Evolutionary conservation across 2,329 filamentous ascomycete genomes (phyloP).

Genomic region (Aspergillus flavus): DNA sequence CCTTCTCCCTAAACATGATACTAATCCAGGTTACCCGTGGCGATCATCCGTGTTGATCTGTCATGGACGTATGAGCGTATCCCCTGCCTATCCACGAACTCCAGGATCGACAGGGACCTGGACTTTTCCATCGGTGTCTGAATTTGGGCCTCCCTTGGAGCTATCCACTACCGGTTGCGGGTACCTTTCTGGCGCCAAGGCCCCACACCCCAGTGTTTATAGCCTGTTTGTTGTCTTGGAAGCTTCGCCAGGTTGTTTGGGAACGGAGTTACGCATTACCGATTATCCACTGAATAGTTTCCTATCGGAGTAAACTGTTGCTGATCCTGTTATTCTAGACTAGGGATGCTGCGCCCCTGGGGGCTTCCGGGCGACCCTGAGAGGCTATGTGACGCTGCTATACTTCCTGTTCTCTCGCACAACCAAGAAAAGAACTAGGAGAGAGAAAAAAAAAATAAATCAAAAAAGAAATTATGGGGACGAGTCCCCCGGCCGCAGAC

Average conservation of each 20-base stretch:
- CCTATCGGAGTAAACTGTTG: neutral
- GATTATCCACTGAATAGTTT: neutral
- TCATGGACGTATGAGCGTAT: neutral
- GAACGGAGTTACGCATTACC: neutral
- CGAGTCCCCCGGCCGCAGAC: neutral
- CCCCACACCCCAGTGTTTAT: neutral
- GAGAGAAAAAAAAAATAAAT: neutral
- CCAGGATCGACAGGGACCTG: neutral
- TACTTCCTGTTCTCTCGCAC: neutral
- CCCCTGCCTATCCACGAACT: neutral
- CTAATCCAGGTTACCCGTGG: neutral
- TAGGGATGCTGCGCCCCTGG: neutral
- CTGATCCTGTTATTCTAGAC: neutral
- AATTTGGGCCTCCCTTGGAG: neutral
- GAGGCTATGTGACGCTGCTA: neutral
- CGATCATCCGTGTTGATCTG: neutral
- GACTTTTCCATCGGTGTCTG: neutral
- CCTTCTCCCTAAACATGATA: neutral
- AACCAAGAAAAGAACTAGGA: neutral
- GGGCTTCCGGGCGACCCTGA: neutral
- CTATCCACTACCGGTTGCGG: neutral
- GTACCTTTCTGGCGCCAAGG: neutral
- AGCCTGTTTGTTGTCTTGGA: neutral
- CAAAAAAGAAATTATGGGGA: neutral
- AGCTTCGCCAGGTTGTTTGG: neutral